These are phyloP conservation scores for Fusarium albidum DNA, from an alignment of 2,329 filamentous ascomycete species.

Conservation along the genomic window DNA sequence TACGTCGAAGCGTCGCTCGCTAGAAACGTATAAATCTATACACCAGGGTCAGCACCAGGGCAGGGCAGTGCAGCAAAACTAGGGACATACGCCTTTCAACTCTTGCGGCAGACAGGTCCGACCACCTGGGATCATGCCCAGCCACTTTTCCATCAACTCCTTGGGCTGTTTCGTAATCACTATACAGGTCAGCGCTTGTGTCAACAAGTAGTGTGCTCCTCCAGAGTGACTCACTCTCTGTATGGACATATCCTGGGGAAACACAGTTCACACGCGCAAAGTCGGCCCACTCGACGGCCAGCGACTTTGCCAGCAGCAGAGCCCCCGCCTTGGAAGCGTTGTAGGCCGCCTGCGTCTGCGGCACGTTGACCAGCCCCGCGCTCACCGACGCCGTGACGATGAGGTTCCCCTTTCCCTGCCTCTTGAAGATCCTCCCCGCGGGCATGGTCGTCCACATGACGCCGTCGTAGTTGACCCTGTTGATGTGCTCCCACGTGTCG, in stretches of 20 bases:
- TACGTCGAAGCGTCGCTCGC: conserved; percentile 49
- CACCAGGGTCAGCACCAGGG: not conserved
- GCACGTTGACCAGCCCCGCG: conserved; percentile 34
- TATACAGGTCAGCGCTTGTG: too few relatives aligned
- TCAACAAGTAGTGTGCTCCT: too few relatives aligned
- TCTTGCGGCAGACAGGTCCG: conserved; percentile 4
- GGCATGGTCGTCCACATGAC: conserved; percentile 39
- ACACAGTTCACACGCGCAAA: conserved; percentile 75
- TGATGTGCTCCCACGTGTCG: conserved; percentile 35
- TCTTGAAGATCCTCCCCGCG: conserved; percentile 38
- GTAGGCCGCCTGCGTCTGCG: conserved; percentile 48
- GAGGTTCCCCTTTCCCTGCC: conserved; percentile 38
- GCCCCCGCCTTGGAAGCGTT: conserved; percentile 53
- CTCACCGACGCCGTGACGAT: conserved; percentile 38
- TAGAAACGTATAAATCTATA: conserved; percentile 42
- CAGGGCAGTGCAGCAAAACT: too few relatives aligned
- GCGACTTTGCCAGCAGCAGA: conserved; percentile 60
- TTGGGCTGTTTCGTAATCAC: conserved; percentile 13
- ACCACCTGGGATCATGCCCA: conserved; percentile 10
- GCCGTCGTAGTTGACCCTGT: conserved; percentile 39
- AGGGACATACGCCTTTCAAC: conserved; percentile 2
- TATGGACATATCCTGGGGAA: conserved; percentile 60
- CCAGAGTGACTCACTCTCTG: conserved; percentile 8
- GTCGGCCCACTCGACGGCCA: conserved; percentile 77
- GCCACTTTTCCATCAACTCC: conserved; percentile 12